Percentiles rank a stretch among this genome's conserved stretches.
These are phyloP conservation scores for Effrenium voratum DNA, from an alignment of 73 alveolate genomes.

Conservation along the genomic window DNA sequence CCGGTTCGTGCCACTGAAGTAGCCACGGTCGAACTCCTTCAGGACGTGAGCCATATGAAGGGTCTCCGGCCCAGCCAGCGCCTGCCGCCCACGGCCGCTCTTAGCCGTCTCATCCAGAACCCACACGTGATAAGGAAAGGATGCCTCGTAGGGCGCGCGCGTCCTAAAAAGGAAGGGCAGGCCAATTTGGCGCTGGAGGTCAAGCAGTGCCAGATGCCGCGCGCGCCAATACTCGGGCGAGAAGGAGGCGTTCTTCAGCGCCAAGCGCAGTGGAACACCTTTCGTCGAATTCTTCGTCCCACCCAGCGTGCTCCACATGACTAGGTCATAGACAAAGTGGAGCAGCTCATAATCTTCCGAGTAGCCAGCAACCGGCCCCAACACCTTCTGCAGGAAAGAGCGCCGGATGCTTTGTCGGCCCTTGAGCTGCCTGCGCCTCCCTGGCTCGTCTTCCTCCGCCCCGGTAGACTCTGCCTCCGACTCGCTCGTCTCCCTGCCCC, in stretches of 20 bases:
- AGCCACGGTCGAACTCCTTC: background rate
- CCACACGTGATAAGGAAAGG: constrained; percentile 57
- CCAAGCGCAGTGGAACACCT: constrained; percentile 20
- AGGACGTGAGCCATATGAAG: constrained; percentile 1
- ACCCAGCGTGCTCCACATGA: constrained; percentile 51
- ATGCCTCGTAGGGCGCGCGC: constrained; percentile 32
- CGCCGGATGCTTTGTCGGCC: no score
- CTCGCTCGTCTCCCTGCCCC: no score
- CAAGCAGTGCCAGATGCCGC: constrained; percentile 19
- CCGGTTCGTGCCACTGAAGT: background rate
- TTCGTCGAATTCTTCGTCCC: background rate
- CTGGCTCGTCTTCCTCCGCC: no score
- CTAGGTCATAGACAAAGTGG: constrained; percentile 37
- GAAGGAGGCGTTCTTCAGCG: background rate
- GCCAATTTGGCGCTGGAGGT: constrained; percentile 50
- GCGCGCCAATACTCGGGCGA: constrained; percentile 49
- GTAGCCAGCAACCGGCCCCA: no score
- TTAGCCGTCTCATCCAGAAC: background rate
- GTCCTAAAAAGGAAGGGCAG: constrained; percentile 24
- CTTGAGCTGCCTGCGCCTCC: background rate
- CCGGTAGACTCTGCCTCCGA: no score
- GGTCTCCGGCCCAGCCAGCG: constrained; percentile 4
- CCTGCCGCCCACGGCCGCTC: background rate
- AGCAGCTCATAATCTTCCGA: constrained; percentile 18
- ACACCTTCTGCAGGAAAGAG: no score